Percentiles rank a stretch among this genome's conserved stretches.
These are phyloP conservation scores for Teratosphaeriaceae sp. DNA, from an alignment of 2,329 filamentous ascomycete species.

Conservation along the genomic window DNA sequence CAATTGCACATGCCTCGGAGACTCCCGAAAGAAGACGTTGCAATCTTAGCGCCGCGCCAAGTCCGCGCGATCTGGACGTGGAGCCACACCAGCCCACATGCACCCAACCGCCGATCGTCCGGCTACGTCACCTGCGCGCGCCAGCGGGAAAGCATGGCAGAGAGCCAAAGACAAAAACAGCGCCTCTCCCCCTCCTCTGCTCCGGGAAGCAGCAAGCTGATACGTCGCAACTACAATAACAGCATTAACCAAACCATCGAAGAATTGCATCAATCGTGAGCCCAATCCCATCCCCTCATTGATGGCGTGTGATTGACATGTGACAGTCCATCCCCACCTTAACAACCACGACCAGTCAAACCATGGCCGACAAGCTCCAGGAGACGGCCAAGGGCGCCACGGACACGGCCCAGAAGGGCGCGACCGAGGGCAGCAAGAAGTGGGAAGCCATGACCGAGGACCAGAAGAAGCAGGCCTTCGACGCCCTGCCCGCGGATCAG, in stretches of 20 bases:
- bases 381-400: slow-evolving; percentile 9
- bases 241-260: too few species aligned
- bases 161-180: background rate
- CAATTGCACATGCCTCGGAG: too few species aligned
- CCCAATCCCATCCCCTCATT: background rate
- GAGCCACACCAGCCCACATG: too few species aligned
- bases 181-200: background rate
- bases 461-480: slow-evolving; percentile 30
- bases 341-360: background rate
- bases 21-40: too few species aligned
- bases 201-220: background rate
- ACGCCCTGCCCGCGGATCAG: slow-evolving; percentile 24
- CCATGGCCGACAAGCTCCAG: slow-evolving; percentile 10
- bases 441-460: slow-evolving; percentile 30
- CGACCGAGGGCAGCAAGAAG: slow-evolving; percentile 19
- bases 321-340: slow-evolving; percentile 1
- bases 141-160: background rate
- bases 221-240: background rate
- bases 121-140: background rate
- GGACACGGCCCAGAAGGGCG: slow-evolving; percentile 8
- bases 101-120: too few species aligned
- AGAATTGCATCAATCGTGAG: background rate
- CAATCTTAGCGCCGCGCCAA: too few species aligned
- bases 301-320: background rate
- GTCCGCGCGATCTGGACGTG: too few species aligned